A percentile compares a stretch with the other conserved stretches of the same genome.
These are phyloP conservation scores for Penicillium coprophilum DNA, from an alignment of 495 filamentous ascomycete genomes.

Conservation along the genomic window DNA sequence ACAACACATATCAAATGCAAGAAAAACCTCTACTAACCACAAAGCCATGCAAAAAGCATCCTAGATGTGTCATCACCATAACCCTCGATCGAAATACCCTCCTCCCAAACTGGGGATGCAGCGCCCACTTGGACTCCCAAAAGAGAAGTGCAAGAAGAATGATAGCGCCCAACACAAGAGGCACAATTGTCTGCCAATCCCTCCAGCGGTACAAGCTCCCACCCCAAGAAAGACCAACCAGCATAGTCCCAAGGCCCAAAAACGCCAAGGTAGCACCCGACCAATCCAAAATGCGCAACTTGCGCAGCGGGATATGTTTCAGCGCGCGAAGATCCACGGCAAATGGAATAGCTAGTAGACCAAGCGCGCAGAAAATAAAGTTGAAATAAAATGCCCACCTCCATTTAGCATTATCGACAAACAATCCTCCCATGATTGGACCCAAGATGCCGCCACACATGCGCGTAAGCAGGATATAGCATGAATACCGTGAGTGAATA, in stretches of 20 bases:
- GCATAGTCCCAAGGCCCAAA: constrained; percentile 27
- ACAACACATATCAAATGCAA: constrained; percentile 3
- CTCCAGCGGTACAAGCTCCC: constrained; percentile 36
- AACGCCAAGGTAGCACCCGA: constrained; percentile 36
- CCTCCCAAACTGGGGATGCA: constrained; percentile 54
- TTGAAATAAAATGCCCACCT: constrained; percentile 48
- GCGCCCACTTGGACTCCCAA: constrained; percentile 47
- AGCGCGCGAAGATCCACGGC: constrained; percentile 33
- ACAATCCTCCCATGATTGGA: constrained; percentile 39
- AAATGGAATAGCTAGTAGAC: constrained; percentile 38
- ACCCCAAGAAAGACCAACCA: constrained; percentile 40
- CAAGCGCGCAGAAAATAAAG: constrained; percentile 40
- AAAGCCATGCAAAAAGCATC: constrained; percentile 53
- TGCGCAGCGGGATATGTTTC: constrained; percentile 28
- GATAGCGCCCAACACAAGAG: constrained; percentile 51
- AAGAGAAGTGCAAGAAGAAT: constrained; percentile 44
- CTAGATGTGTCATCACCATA: constrained; percentile 42
- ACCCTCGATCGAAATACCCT: constrained; percentile 49
- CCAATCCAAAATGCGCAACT: constrained; percentile 38
- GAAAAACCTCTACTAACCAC: constrained; percentile 38
- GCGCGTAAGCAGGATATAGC: constrained; percentile 37
- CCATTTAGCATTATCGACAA: constrained; percentile 37
- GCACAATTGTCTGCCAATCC: constrained; percentile 48
- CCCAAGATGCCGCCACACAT: constrained; percentile 40
- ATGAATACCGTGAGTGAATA: constrained; percentile 41